Conservation (phyloP, 192 early-diverging fungal genomes). For the Coemansia sp. region DNA sequence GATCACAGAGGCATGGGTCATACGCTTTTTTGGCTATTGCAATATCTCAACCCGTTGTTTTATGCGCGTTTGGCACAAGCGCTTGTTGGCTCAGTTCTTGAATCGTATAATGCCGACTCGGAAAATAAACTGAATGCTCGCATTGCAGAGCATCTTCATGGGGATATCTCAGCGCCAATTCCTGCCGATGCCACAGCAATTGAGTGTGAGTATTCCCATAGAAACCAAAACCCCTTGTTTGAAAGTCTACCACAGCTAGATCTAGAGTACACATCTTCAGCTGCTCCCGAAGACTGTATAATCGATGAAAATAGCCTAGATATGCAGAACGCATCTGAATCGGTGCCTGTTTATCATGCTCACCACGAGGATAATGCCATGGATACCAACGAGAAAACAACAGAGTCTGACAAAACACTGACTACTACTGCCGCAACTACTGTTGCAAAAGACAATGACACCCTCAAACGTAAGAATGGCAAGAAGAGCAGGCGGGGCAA, state of each 20-base stretch:
- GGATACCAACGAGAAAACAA: not conserved
- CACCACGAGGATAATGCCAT: not conserved
- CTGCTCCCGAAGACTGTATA: not conserved
- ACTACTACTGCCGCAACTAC: not conserved
- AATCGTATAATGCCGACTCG: slow-evolving; percentile 7
- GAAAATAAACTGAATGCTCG: not conserved
- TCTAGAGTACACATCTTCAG: not conserved
- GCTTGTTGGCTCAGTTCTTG: slow-evolving; percentile 32
- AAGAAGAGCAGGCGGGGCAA: slow-evolving; percentile 39
- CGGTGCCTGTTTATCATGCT: not conserved
- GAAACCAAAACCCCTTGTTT: not conserved
- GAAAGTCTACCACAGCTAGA: slow-evolving; percentile 4
- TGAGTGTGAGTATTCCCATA: slow-evolving; percentile 14
- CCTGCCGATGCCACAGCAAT: slow-evolving; percentile 29
- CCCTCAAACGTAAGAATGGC: slow-evolving; percentile 1
- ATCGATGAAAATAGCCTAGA: not conserved
- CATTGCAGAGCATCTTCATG: slow-evolving; percentile 4
- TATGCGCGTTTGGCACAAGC: slow-evolving; percentile 46
- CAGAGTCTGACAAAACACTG: not conserved
- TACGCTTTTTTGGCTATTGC: slow-evolving; percentile 26
- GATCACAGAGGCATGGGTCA: slow-evolving; percentile 10
- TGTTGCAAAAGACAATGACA: not conserved
- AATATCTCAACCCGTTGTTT: slow-evolving; percentile 48
- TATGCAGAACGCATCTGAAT: not conserved
- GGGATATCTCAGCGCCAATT: slow-evolving; percentile 3